phyloP scores from a whole-genome alignment of 805 yeast species.

The Yarrowia sp. region DNA sequence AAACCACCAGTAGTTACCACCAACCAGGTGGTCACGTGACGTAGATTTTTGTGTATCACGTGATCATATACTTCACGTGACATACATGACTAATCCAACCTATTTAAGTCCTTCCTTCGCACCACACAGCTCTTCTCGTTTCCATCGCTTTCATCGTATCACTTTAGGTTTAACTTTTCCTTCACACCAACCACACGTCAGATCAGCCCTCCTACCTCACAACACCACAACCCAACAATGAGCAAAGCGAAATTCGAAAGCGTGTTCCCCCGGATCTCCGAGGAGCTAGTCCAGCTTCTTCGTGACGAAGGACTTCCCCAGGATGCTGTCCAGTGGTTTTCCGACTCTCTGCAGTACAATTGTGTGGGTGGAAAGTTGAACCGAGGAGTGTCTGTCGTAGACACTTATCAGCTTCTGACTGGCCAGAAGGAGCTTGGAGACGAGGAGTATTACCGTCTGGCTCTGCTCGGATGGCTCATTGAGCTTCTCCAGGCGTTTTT shows the following conservation, averaged over 20 bases:
- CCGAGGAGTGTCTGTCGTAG: conserved; percentile 94
- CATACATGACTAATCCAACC: no score
- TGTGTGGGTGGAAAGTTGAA: conserved; percentile 96
- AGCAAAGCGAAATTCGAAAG: conserved; percentile 40
- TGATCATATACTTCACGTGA: no score
- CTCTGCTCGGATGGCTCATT: conserved; percentile 91
- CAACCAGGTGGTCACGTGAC: no score
- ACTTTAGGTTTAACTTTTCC: no score
- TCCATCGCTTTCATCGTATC: neutral
- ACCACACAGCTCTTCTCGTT: neutral
- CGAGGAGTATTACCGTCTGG: conserved; percentile 77
- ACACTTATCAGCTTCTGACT: conserved; percentile 80
- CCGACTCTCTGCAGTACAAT: conserved; percentile 67
- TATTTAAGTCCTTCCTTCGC: no score
- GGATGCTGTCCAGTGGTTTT: conserved; percentile 86
- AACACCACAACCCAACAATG: neutral
- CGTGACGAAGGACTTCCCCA: conserved; percentile 73
- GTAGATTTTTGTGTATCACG: no score
- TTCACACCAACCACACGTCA: neutral
- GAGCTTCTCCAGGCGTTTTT: conserved; percentile 80
- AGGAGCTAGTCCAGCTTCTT: conserved; percentile 65
- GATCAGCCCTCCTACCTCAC: neutral
- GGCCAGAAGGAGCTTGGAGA: conserved; percentile 58
- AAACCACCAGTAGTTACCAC: no score
- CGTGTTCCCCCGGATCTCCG: conserved; percentile 74